Evolutionary conservation across 495 filamentous ascomycete species (phyloP).

Genomic region (Extremus antarcticus): DNA sequence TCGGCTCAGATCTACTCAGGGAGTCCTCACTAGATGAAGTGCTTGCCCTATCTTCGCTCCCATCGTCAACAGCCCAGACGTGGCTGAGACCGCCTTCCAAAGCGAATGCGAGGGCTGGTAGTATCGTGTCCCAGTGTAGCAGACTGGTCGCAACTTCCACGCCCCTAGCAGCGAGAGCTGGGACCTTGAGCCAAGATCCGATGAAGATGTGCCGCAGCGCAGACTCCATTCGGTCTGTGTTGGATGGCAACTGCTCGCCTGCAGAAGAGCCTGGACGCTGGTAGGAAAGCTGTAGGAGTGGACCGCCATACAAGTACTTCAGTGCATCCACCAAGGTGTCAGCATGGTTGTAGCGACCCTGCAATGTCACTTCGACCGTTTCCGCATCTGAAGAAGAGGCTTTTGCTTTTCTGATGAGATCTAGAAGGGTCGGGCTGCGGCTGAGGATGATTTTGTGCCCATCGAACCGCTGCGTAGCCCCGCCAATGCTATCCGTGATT

Average conservation of each 20-base stretch:
- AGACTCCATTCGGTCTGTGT: constrained; percentile 21
- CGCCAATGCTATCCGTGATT: constrained; percentile 12
- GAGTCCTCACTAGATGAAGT: constrained; percentile 18
- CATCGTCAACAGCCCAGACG: constrained; percentile 11
- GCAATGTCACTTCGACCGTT: constrained; percentile 15
- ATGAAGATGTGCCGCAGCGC: constrained; percentile 24
- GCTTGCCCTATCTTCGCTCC: constrained; percentile 13
- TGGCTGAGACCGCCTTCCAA: constrained; percentile 19
- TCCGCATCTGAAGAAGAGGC: not conserved
- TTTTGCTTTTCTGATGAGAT: constrained; percentile 11
- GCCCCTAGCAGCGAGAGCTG: constrained; percentile 17
- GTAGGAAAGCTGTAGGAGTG: constrained; percentile 14
- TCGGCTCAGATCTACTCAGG: constrained; percentile 1
- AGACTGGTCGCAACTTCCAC: constrained; percentile 20
- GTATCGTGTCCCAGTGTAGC: constrained; percentile 30
- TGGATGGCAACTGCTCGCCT: constrained; percentile 1
- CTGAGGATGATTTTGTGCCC: constrained; percentile 26
- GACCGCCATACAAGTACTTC: constrained; percentile 27
- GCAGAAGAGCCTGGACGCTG: constrained; percentile 9
- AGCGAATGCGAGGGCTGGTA: constrained; percentile 21
- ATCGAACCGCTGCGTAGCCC: constrained; percentile 11
- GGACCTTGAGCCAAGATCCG: constrained; percentile 21
- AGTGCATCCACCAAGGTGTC: constrained; percentile 23
- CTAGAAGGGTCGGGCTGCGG: constrained; percentile 22
- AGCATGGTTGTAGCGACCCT: constrained; percentile 18